Conservation (phyloP, 2,329 filamentous ascomycete genomes). For the Aspergillus eucalypticola region DNA sequence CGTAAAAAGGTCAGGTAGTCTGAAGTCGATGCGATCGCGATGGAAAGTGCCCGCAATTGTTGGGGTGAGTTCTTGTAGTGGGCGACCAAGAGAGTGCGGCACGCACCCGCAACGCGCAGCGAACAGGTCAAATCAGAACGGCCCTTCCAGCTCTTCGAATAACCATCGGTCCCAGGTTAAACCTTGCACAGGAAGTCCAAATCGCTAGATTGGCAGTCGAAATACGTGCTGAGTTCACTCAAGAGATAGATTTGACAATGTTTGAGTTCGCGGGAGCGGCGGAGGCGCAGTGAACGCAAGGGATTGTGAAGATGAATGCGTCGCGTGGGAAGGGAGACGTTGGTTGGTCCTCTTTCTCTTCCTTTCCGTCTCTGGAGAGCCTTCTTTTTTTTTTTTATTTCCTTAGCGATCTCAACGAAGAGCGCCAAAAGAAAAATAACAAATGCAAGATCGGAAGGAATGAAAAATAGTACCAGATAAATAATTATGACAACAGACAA, state of each 20-base stretch:
- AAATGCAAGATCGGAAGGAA: no score
- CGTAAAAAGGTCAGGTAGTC: constrained; percentile 20
- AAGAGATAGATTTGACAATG: constrained; percentile 21
- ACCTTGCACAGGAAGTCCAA: constrained; percentile 13
- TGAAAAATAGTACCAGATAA: background rate
- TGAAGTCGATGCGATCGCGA: constrained; percentile 21
- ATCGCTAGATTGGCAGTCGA: constrained; percentile 18
- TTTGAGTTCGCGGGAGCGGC: constrained; percentile 25
- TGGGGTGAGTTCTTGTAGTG: constrained; percentile 7
- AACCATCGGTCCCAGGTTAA: constrained; percentile 22
- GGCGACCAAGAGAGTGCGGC: constrained; percentile 20
- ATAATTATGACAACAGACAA: background rate
- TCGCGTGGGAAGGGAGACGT: constrained; percentile 32
- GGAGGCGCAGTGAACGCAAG: constrained; percentile 33
- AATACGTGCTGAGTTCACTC: constrained; percentile 12
- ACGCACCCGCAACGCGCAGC: constrained; percentile 24
- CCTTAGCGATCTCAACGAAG: background rate
- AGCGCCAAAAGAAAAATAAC: background rate
- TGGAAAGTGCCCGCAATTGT: constrained; percentile 18
- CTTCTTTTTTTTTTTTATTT: background rate
- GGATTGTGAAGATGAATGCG: constrained; percentile 28
- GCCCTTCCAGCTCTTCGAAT: constrained; percentile 21
- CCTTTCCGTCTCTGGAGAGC: constrained; percentile 3
- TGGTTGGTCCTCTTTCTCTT: constrained; percentile 11
- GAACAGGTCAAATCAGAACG: constrained; percentile 32